Base-by-base conservation (phyloP, 305 asterid genomes). In the Lippia alba region DNA sequence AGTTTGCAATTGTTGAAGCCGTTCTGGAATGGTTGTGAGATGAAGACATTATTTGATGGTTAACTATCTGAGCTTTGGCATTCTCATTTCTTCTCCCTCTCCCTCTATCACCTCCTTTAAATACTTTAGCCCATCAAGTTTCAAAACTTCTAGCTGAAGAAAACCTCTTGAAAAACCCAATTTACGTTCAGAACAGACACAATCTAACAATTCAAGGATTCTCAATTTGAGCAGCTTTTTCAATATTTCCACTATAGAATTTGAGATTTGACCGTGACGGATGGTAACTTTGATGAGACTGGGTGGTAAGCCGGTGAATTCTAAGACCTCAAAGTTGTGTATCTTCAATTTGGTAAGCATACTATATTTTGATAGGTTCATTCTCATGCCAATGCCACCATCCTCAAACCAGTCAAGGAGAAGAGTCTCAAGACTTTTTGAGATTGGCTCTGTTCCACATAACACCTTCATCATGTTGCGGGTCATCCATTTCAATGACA, bases 51-150 rank as follows among this genome's bases (percentile, higher is more conserved):
- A 7, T 8, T n/a, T 2, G 24, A 50, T n/a, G 24, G 6, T 50
- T 4, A 50, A 14, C 24, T 50, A 20, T 50, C 9, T 50, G 24
- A 50, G 56, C 0, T 50, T 50, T 50, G 56, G 56, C 24, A 50
- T 50, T 50, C 56, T 20, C 20, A 2, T 50, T 16, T 50, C 56
- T 6, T 50, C 56, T 15, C 56, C 56, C 24, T 50, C 56, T 50
- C n/a, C n/a, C n/a, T n/a, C n/a, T n/a, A 50, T 16, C 56, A 50
- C 15, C 56, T 50, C 56, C 24, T 50, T 24, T 50, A 50, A 50
- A 3, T 50, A 2, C 1, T 0, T 1, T 16, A 50, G 6, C 11
- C 0, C 4, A 1, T 4, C 2, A n/a, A 50, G 24, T 16, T 50
- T 5, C 56, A 50, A 50, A 50, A 50, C 56, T 50, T 50, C 20